Conservation (phyloP, 1,284 basidiomycete species). For the Fistulinella staudtii region DNA sequence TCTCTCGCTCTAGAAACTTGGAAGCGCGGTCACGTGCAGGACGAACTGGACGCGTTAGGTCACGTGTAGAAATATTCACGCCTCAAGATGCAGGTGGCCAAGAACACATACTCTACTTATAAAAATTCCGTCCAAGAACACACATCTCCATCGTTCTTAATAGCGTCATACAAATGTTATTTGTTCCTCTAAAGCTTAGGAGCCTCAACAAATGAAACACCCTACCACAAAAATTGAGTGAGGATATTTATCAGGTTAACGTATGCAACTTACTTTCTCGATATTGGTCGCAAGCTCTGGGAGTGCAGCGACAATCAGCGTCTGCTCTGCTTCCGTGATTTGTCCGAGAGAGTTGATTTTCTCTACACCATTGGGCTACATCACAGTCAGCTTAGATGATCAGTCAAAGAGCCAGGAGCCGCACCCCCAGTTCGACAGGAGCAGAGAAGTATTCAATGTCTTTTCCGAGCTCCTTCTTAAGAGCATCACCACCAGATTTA, state of each 20-base stretch:
- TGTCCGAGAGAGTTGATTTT: conserved; percentile 78
- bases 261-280: conserved; percentile 48
- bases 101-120: no score
- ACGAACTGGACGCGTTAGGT: conserved; percentile 26
- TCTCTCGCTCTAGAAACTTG: no score
- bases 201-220: conserved; percentile 34
- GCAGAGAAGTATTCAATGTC: conserved; percentile 84
- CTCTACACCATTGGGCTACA: conserved; percentile 72
- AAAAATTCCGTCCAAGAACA: not conserved
- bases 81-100: no score
- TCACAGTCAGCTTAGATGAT: conserved; percentile 2
- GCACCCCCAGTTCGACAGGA: conserved; percentile 79
- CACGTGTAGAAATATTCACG: conserved; percentile 24
- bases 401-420: conserved; percentile 29
- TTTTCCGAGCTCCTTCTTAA: conserved; percentile 59
- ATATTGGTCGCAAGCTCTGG: conserved; percentile 84
- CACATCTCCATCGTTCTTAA: conserved; percentile 4
- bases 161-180: not conserved
- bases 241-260: no score
- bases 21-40: conserved; percentile 23
- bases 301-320: conserved; percentile 73
- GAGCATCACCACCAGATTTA: conserved; percentile 60
- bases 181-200: conserved; percentile 35
- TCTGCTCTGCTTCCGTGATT: conserved; percentile 69
- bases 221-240: conserved; percentile 24